Evolutionary conservation across 345 rosid species (phyloP), one percentile per base, ranked within the genome.

Genomic region (Excoecaria agallocha): DNA sequence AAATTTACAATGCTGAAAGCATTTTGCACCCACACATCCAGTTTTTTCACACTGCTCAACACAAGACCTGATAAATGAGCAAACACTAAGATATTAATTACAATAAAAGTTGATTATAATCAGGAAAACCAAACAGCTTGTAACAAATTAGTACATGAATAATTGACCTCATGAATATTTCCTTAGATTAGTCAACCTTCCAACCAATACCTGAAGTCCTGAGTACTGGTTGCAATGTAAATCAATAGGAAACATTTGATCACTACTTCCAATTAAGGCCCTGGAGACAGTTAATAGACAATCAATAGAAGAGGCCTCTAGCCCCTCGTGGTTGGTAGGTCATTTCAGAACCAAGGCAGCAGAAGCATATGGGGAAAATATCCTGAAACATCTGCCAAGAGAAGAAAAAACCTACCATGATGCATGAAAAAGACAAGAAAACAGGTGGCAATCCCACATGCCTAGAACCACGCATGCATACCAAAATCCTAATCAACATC

Each of bases 1-100:
- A 72, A 94, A 89, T 75, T 94, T 90, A 76, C 98, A 94, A 50
- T 92, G 93, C 39, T 88, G 96, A 78, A 92, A 92, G 84, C 98
- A 94, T 54, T 73, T 88, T 13, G 65, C 85, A 38, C 92, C 94
- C 11, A 90, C 97, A 52, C 98, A 94, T 69, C 94, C 98, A 57
- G 88, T 87, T 79, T 78, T 86, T 82, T 94, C 86, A 67, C 98
- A 94, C 35, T 86, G 85, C 69, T 79, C 92, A 73, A 92, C 80
- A 62, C 98, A 92, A 35, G 83, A 83, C 89, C 97, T 92, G 78
- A 60, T 22, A 49, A 75, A n/a, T 38, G 11, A 35, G 72, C 12
- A 56, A 46, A n/a, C 64, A 59, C 30, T 59, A 38, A 62, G 6
- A 62, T 37, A 37, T 17, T 38, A 67, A 25, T 24, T 20, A 52